Evolutionary conservation across 768 basidiomycete genomes (phyloP), one percentile per base, ranked within the genome.

Genomic region (Kwoniella mangroviensis): DNA sequence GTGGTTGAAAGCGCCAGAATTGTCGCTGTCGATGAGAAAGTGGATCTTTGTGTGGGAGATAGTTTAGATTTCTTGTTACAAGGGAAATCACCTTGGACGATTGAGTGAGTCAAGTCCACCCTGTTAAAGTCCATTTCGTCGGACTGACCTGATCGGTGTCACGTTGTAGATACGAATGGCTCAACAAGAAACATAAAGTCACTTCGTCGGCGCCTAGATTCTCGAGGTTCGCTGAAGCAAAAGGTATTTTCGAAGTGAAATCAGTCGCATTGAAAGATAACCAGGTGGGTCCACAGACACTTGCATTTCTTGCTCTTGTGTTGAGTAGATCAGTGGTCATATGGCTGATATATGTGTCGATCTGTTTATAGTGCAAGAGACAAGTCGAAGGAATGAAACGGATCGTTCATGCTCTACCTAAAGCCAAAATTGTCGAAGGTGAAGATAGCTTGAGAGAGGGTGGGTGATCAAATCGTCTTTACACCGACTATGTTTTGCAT

Each of bases 1-100:
- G 94, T 98, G n/a, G 92, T 94, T 2, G 97, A 99, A 83, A 93
- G 93, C 1, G 97, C 97, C 10, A 89, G 92, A 13, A 94, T 99
- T 65, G 87, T 93, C 56, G 91, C 96, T 5, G 88, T 94, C 74
- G 91, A 91, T 75, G 85, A 90, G 67, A 87, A 89, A 67, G 86
- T 86, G 74, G 90, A 98, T 78, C 90, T 91, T 70, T 99, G 97
- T 83, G 91, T 92, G 1, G 96, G 95, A 10, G 94, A 98, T 69
- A 86, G 89, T 34, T 86, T 92, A 10, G 93, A 93, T 72, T 98
- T 97, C 86, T 90, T 95, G 79, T 86, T 99, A 17, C 93, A 97
- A 83, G 97, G 97, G 54, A 91, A 89, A 41, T 91, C 94, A 17
- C 94, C 96, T 3, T 98, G 94, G 94, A 90, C 88, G 3, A 88